Evolutionary conservation across 768 basidiomycete genomes (phyloP).

Genomic region (Leccinum broughii): DNA sequence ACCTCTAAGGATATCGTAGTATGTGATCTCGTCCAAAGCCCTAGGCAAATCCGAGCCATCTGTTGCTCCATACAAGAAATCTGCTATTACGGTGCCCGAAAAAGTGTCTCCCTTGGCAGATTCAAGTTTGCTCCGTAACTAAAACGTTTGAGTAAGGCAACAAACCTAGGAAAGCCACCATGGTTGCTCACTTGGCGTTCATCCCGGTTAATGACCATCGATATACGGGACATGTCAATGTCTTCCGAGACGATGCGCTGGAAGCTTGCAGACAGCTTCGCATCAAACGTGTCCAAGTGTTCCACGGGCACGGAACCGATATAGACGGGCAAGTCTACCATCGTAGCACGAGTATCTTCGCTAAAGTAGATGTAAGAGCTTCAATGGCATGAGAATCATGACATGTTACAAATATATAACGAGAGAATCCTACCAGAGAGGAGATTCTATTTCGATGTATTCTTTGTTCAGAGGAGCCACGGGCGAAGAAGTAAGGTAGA

Average conservation of each 20-base stretch:
- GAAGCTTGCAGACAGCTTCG: constrained; percentile 67
- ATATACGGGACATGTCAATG: constrained; percentile 89
- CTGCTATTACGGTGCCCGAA: constrained; percentile 68
- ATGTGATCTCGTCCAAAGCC: constrained; percentile 76
- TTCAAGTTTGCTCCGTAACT: constrained; percentile 85
- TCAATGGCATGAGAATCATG: constrained; percentile 14
- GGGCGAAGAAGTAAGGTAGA: constrained; percentile 84
- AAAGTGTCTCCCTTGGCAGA: constrained; percentile 82
- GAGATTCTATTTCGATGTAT: constrained; percentile 88
- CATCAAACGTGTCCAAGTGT: constrained; percentile 70
- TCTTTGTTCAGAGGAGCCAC: constrained; percentile 86
- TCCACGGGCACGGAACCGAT: constrained; percentile 83
- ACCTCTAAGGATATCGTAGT: constrained; percentile 61
- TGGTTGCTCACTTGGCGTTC: constrained; percentile 68
- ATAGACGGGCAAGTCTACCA: constrained; percentile 73
- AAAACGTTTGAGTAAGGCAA: constrained; percentile 1
- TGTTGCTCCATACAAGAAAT: constrained; percentile 83
- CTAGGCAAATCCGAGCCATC: constrained; percentile 77
- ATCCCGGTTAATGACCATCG: constrained; percentile 81
- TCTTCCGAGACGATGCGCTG: constrained; percentile 68
- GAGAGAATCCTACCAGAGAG: constrained; percentile 64
- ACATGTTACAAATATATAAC: neutral
- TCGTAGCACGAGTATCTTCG: constrained; percentile 71
- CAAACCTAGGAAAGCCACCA: neutral
- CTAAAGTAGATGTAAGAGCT: constrained; percentile 87